A percentile compares a stretch with the other conserved stretches of the same genome.
Evolutionary conservation across 495 filamentous ascomycete genomes (phyloP).

Genomic region (Aspergillus sparsus): DNA sequence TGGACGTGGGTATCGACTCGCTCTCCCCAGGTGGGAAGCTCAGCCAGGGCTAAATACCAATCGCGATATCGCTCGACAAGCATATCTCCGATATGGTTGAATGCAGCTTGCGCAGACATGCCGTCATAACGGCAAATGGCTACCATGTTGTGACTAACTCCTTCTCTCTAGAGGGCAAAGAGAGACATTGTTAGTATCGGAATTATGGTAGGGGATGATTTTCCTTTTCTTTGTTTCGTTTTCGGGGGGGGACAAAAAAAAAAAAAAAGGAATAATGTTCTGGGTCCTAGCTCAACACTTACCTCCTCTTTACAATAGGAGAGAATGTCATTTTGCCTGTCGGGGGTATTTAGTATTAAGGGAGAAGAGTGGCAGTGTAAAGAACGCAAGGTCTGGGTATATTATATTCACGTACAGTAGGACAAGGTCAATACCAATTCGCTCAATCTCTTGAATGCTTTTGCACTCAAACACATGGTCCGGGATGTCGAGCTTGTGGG

Average conservation of each 20-base stretch:
- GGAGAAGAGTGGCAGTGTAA: not conserved
- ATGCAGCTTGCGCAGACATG: slow-evolving; percentile 32
- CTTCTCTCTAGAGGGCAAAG: slow-evolving; percentile 25
- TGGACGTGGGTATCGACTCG: slow-evolving; percentile 31
- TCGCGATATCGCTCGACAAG: slow-evolving; percentile 30
- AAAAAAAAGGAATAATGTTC: not conserved
- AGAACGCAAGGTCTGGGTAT: not conserved
- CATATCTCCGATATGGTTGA: slow-evolving; percentile 30
- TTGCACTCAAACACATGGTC: slow-evolving; percentile 32
- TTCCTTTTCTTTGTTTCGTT: no score
- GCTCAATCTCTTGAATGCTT: slow-evolving; percentile 33
- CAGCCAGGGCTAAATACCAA: slow-evolving; percentile 35
- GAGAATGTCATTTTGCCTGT: slow-evolving; percentile 37
- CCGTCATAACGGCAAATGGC: slow-evolving; percentile 31
- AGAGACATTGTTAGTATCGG: no score
- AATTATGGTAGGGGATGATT: no score
- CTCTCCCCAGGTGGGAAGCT: slow-evolving; percentile 36
- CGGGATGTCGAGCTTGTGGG: slow-evolving; percentile 30
- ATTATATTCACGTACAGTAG: slow-evolving; percentile 24
- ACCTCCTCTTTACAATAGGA: slow-evolving; percentile 37
- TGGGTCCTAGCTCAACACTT: not conserved
- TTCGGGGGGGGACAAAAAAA: not conserved
- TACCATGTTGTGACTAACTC: slow-evolving; percentile 36
- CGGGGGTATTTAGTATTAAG: not conserved
- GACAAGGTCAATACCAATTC: slow-evolving; percentile 34